phyloP scores from a whole-genome alignment of 139 green algal genomes.

The Chlorokybus atmophyticus region DNA sequence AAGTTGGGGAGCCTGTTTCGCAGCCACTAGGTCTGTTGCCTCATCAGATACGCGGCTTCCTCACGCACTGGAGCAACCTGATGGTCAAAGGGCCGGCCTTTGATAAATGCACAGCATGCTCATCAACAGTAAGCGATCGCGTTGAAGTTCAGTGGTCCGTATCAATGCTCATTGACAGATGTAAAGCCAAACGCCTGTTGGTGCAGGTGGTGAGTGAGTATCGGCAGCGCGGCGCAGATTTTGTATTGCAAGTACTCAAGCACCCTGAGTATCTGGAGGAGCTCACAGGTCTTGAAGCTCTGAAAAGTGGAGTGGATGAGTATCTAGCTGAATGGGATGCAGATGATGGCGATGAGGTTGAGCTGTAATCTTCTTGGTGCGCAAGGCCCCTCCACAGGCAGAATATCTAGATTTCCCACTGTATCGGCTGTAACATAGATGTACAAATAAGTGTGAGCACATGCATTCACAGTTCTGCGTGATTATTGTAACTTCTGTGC shows the following conservation, averaged over 20 bases:
- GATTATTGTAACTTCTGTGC: too few relatives aligned
- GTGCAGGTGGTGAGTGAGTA: conserved; percentile 52
- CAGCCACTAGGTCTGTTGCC: conserved; percentile 57
- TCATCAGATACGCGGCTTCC: conserved; percentile 39
- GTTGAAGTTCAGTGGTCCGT: too few relatives aligned
- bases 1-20: not conserved
- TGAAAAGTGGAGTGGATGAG: not conserved
- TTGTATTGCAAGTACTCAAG: conserved; percentile 35
- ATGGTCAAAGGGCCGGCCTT: conserved; percentile 64
- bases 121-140: conserved; percentile 11
- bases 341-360: conserved; percentile 4
- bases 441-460: too few relatives aligned
- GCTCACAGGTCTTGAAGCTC: not conserved
- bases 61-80: conserved; percentile 34
- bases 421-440: too few relatives aligned
- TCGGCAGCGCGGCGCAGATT: conserved; percentile 29
- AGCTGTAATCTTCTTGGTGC: too few relatives aligned
- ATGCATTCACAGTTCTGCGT: too few relatives aligned
- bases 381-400: too few relatives aligned
- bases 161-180: too few relatives aligned
- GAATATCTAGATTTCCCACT: too few relatives aligned
- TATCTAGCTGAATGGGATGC: not conserved
- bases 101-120: conserved; percentile 82
- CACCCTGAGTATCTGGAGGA: not conserved
- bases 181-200: too few relatives aligned